Conservation (phyloP, 805 yeast genomes). For the Pichia pseudocactophila region DNA sequence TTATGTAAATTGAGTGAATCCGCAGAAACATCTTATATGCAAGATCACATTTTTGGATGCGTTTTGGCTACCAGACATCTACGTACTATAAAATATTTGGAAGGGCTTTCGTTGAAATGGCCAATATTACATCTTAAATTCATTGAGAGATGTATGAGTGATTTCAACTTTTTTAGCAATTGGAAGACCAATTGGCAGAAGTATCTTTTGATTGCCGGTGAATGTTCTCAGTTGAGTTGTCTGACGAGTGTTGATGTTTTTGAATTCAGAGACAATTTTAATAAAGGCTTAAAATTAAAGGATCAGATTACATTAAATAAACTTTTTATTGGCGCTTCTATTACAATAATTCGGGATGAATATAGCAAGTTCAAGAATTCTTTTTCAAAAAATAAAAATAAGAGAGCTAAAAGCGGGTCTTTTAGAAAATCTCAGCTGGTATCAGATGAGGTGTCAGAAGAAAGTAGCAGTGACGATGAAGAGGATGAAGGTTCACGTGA, state of each 20-base stretch:
- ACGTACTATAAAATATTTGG: constrained; percentile 69
- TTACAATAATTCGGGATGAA: constrained; percentile 31
- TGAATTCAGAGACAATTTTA: constrained; percentile 33
- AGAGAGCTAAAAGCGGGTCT: not conserved
- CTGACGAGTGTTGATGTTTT: constrained; percentile 39
- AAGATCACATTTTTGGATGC: constrained; percentile 47
- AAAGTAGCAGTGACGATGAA: not conserved
- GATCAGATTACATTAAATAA: constrained; percentile 37
- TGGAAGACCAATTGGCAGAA: constrained; percentile 36
- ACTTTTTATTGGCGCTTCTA: constrained; percentile 26
- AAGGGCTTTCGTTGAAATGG: constrained; percentile 76
- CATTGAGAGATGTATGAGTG: constrained; percentile 39
- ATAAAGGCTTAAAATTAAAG: constrained; percentile 23
- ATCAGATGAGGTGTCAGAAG: not conserved
- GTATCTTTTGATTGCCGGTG: constrained; percentile 68
- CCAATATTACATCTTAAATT: constrained; percentile 62
- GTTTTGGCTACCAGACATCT: constrained; percentile 48
- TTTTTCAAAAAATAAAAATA: not conserved
- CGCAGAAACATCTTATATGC: not conserved
- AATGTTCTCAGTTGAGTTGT: constrained; percentile 33
- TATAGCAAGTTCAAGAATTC: not conserved
- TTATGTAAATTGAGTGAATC: not conserved
- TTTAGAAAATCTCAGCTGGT: not conserved
- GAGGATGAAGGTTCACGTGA: not conserved
- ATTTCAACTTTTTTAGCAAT: constrained; percentile 6